Conservation (phyloP, 306 rosid genomes). For the Corylus americana region DNA sequence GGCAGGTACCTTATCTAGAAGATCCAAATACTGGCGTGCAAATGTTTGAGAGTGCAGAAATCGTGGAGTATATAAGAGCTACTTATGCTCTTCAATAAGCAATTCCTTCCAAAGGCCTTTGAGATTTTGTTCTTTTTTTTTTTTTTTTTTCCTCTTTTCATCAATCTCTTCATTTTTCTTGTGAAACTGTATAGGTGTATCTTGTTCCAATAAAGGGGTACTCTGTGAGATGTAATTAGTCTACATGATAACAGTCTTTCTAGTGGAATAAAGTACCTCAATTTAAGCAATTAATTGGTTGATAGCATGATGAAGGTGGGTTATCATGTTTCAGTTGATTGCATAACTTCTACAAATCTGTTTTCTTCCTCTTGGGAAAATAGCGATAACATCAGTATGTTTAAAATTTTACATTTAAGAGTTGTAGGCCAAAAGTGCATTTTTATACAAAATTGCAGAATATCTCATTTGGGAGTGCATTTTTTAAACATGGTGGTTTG, state of each 20-base stretch:
- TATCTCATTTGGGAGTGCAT: too few species aligned
- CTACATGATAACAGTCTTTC: not conserved
- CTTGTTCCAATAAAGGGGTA: conserved; percentile 6
- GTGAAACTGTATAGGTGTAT: conserved; percentile 4
- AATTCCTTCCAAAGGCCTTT: conserved; percentile 10
- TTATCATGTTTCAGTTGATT: not conserved
- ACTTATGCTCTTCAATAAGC: conserved; percentile 67
- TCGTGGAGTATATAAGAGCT: conserved; percentile 74
- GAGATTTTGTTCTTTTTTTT: conserved; percentile 9
- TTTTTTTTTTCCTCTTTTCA: not conserved
- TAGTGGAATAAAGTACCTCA: conserved; percentile 17
- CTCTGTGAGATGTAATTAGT: conserved; percentile 5
- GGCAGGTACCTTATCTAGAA: conserved; percentile 83
- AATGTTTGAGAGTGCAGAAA: conserved; percentile 98
- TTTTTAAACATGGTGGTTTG: too few species aligned
- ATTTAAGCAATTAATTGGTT: not conserved
- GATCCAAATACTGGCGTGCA: conserved; percentile 95
- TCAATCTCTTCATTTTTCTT: conserved; percentile 4
- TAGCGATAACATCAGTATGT: too few species aligned
- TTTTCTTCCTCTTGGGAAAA: too few species aligned
- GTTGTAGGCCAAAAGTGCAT: too few species aligned
- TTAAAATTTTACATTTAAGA: too few species aligned
- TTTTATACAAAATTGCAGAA: too few species aligned
- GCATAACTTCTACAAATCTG: not conserved
- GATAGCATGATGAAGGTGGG: not conserved